phyloP scores from a whole-genome alignment of 2,329 filamentous ascomycete genomes.

The Monosporascus sp. region DNA sequence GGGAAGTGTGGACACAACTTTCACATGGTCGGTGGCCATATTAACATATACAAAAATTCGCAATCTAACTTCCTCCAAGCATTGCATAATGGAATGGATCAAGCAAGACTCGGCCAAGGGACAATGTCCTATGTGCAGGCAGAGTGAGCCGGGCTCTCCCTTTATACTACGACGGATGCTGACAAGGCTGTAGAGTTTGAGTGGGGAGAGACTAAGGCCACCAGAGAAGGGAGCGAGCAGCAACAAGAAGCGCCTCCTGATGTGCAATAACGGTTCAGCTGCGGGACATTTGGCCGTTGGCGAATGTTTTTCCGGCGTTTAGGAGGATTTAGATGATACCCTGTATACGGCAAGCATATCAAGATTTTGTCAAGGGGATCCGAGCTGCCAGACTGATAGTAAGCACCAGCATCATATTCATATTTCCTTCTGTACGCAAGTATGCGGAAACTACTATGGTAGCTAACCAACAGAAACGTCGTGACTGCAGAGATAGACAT shows the following conservation, averaged over 20 bases:
- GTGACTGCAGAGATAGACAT: too few species aligned
- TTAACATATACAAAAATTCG: constrained; percentile 31
- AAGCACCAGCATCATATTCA: background rate
- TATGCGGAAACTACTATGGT: background rate
- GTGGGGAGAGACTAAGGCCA: constrained; percentile 16
- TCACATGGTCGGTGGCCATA: constrained; percentile 77
- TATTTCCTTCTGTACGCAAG: background rate
- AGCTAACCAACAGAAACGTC: too few species aligned
- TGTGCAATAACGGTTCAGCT: background rate
- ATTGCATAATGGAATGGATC: constrained; percentile 95
- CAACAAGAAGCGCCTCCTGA: constrained; percentile 2
- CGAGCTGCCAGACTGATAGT: background rate
- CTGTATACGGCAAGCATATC: too few species aligned
- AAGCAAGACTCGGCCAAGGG: constrained; percentile 90
- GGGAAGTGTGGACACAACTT: constrained; percentile 97
- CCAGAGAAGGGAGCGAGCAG: constrained; percentile 5
- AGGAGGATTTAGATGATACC: background rate
- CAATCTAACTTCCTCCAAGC: constrained; percentile 45
- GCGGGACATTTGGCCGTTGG: background rate
- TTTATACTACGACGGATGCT: background rate
- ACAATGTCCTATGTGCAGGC: constrained; percentile 95
- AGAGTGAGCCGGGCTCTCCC: constrained; percentile 55
- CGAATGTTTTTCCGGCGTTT: background rate
- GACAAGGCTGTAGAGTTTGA: constrained; percentile 16
- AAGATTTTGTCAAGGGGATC: too few species aligned